Conservation (phyloP, 139 green algal genomes). For the Zygnema circumcarinatum region DNA sequence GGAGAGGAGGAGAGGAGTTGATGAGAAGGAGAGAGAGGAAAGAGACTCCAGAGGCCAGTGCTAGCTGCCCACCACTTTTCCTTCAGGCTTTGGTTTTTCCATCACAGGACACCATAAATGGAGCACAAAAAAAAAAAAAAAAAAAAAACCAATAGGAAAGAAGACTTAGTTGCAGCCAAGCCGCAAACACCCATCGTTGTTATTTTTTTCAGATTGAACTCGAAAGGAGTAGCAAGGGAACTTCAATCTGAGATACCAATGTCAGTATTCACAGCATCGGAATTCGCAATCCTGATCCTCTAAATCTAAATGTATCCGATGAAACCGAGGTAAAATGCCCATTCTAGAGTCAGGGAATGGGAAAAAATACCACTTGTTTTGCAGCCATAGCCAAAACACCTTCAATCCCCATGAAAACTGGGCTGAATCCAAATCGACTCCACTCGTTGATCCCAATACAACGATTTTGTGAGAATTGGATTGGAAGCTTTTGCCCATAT, state of each 20-base stretch:
- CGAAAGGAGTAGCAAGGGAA: not conserved
- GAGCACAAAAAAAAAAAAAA: not conserved
- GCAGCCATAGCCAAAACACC: not conserved
- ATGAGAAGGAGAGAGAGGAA: too few species aligned
- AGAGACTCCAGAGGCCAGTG: not conserved
- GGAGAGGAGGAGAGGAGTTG: too few species aligned
- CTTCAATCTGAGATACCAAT: not conserved
- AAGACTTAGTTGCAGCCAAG: too few species aligned
- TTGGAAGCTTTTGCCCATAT: not conserved
- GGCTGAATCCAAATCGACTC: not conserved
- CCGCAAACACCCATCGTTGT: too few species aligned
- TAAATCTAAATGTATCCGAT: too few species aligned
- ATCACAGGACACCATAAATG: not conserved
- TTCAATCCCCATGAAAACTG: not conserved
- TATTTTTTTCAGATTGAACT: too few species aligned
- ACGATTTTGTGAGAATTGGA: not conserved
- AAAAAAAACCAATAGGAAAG: not conserved
- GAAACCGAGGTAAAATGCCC: too few species aligned
- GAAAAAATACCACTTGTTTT: not conserved
- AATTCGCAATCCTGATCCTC: too few species aligned
- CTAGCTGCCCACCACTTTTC: not conserved
- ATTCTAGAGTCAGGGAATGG: too few species aligned
- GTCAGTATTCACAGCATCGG: too few species aligned
- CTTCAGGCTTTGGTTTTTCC: not conserved
- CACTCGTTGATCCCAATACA: not conserved